Conservation (phyloP, 495 filamentous ascomycete species). For the Chaetomium tenue region DNA sequence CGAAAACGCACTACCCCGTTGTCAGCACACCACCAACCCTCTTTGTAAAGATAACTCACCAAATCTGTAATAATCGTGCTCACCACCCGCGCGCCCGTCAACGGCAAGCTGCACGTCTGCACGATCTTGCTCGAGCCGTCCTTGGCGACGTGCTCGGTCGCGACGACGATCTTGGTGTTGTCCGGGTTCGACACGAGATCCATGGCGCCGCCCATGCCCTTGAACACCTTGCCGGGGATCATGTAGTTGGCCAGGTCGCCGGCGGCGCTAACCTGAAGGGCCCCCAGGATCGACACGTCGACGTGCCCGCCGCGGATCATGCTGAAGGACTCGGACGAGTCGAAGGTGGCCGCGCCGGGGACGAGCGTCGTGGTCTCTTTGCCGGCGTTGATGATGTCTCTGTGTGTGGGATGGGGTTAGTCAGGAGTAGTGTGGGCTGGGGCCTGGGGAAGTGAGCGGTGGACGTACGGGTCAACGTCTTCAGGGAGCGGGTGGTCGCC, state of each 20-base stretch:
- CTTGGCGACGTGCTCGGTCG: slow-evolving; percentile 62
- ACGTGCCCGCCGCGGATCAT: slow-evolving; percentile 64
- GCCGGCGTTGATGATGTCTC: slow-evolving; percentile 60
- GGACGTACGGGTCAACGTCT: slow-evolving; percentile 51
- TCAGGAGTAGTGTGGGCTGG: not conserved
- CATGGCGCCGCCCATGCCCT: slow-evolving; percentile 65
- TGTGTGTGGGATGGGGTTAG: slow-evolving; percentile 4
- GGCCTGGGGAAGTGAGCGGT: not conserved
- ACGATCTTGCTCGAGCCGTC: slow-evolving; percentile 59
- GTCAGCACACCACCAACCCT: slow-evolving; percentile 4
- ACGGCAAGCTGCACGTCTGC: slow-evolving; percentile 54
- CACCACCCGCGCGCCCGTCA: slow-evolving; percentile 55
- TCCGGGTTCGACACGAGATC: slow-evolving; percentile 61
- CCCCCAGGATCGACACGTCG: slow-evolving; percentile 59
- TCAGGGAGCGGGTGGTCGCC: slow-evolving; percentile 57
- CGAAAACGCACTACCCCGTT: slow-evolving; percentile 51
- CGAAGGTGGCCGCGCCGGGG: slow-evolving; percentile 56
- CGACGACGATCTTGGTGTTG: slow-evolving; percentile 59
- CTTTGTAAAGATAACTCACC: slow-evolving; percentile 34
- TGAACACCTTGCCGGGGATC: slow-evolving; percentile 62
- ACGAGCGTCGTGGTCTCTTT: slow-evolving; percentile 61
- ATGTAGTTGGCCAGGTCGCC: slow-evolving; percentile 64
- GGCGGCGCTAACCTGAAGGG: slow-evolving; percentile 57
- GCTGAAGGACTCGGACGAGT: slow-evolving; percentile 58
- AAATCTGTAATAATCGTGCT: slow-evolving; percentile 59